Percentiles rank a stretch among this genome's conserved stretches.
phyloP scores from a whole-genome alignment of 2,329 filamentous ascomycete species.

The Ascochyta pisi region DNA sequence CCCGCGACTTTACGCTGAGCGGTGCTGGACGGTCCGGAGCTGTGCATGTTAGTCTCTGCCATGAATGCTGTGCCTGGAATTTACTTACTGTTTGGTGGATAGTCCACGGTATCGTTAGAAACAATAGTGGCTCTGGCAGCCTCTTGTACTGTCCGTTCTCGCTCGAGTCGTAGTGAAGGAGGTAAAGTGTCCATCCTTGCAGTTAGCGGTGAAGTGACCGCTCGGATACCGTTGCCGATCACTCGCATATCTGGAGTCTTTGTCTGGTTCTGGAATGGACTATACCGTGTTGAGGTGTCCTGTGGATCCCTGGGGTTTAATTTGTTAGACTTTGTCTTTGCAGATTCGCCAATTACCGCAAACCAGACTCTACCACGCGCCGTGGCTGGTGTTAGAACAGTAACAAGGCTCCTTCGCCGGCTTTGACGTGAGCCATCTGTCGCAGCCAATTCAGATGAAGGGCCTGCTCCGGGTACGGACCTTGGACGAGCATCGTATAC shows the following conservation, averaged over 20 bases:
- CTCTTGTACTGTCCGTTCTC: constrained; percentile 5
- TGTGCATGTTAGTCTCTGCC: neutral
- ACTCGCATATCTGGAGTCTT: neutral
- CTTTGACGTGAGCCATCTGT: neutral
- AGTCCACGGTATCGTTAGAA: neutral
- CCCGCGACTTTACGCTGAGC: constrained; percentile 24
- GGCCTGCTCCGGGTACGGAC: neutral
- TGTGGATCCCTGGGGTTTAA: constrained; percentile 4
- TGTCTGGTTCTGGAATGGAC: constrained; percentile 8
- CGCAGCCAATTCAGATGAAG: neutral
- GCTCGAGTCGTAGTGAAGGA: neutral
- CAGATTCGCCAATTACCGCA: neutral
- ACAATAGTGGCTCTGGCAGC: neutral
- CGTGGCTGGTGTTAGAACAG: neutral
- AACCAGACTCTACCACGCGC: neutral
- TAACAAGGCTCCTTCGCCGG: neutral
- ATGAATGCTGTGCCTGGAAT: too few relatives aligned
- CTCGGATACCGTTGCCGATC: neutral
- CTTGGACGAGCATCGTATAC: constrained; percentile 17
- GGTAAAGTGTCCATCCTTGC: constrained; percentile 12
- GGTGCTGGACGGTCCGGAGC: constrained; percentile 40
- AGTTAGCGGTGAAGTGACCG: neutral
- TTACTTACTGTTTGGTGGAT: constrained; percentile 15
- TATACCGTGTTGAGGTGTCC: neutral
- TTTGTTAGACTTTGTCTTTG: constrained; percentile 6